Conservation (phyloP, 1,284 basidiomycete genomes). For the Tranzscheliella williamsii region DNA sequence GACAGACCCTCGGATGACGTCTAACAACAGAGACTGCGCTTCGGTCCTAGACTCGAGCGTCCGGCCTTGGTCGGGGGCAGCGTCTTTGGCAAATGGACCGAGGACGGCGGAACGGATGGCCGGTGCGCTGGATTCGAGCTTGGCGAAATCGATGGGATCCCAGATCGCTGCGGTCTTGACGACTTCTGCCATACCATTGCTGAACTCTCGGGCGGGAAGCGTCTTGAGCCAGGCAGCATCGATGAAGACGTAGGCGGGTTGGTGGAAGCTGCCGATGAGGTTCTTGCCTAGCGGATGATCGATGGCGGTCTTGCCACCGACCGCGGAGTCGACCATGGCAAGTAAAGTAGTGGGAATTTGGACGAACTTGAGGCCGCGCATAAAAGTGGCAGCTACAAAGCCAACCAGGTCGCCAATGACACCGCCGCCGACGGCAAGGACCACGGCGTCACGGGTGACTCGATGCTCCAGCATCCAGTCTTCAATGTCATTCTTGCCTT, state of each 20-base stretch:
- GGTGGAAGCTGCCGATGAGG: constrained; percentile 97
- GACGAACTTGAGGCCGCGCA: constrained; percentile 81
- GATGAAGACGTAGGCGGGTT: constrained; percentile 95
- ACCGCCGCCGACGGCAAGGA: constrained; percentile 91
- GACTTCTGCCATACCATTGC: constrained; percentile 98
- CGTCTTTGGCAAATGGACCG: constrained; percentile 39
- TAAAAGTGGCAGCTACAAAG: constrained; percentile 87
- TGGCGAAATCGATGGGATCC: constrained; percentile 58
- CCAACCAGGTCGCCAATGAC: constrained; percentile 93
- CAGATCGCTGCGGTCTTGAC: constrained; percentile 67
- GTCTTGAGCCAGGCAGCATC: constrained; percentile 94
- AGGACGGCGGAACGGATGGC: constrained; percentile 57
- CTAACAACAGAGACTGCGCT: constrained; percentile 55
- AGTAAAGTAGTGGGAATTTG: constrained; percentile 96
- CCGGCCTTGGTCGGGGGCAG: constrained; percentile 40
- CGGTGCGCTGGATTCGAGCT: constrained; percentile 54
- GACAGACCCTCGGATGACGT: constrained; percentile 59
- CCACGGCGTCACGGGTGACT: constrained; percentile 90
- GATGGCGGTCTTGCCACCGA: constrained; percentile 97
- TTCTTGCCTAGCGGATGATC: constrained; percentile 97
- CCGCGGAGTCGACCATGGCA: constrained; percentile 97
- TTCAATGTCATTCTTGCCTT: constrained; percentile 90
- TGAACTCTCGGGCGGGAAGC: constrained; percentile 87
- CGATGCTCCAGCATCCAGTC: constrained; percentile 86
- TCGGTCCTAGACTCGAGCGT: constrained; percentile 52